Base-by-base conservation (phyloP, 345 rosid species). In the Raphanus sativus region DNA sequence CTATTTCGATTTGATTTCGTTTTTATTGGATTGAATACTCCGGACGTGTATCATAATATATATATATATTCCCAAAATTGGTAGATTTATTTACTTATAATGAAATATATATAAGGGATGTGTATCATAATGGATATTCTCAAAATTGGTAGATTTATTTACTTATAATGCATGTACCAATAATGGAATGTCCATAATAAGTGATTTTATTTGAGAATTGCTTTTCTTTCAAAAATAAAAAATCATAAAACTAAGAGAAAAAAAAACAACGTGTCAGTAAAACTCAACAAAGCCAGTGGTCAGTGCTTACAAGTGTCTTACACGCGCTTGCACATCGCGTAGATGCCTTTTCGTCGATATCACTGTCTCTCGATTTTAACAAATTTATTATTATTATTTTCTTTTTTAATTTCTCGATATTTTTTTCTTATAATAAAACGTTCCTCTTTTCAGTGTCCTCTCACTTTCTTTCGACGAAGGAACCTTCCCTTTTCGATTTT, bases 391-490 rank as follows among this genome's bases (percentile, higher is more conserved):
- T 5, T 54, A 52, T 8, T 6, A 32, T 55, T 60, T 8, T 33
- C 12, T 11, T 8, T 3, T 8, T 3, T 50, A 28, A 28, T 28
- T 28, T 2, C 4, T 28, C 30, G 30, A 21, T 2, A 11, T 4
- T 2, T 10, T 45, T 12, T 56, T 3, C 3, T 28, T 2, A 28
- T 52, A 69, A 68, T 13, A 54, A 70, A 71, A 77, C 71, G 81
- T 65, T 77, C 71, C 81, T 36, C 81, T 36, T 56, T 77, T 71
- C 61, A 77, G 67, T 77, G 81, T 77, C 76, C 76, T 77, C 71
- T 77, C 72, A 71, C 45, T 71, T 67, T 78, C 69, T 73, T 25
- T 78, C 70, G 74, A 54, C 67, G 81, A 50, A 50, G 55, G 55
- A 78, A 67, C 12, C 73, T 72, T 78, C 81, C 42, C 76, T 8